Evolutionary conservation across 306 rosid species (phyloP), one percentile per base, ranked within the genome.

Genomic region (Neltuma alba): DNA sequence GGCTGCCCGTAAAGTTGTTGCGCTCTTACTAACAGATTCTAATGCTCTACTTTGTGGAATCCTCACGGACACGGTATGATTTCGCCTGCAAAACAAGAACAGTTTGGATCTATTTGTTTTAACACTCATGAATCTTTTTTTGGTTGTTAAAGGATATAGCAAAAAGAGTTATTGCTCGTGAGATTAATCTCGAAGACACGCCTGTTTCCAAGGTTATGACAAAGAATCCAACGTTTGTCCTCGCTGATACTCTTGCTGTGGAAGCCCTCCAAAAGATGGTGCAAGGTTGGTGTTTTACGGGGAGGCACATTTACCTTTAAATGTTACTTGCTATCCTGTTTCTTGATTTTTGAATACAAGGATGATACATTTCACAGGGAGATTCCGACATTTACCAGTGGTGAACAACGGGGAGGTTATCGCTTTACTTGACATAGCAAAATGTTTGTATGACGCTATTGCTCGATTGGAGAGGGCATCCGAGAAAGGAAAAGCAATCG

Each of bases 231-330:
- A 69, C 87, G 16, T 96, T 96, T 84, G 99, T 96, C 79, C 97
- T 93, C 50, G 90, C 98, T 14, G 92, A 93, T 79, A 92, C 98
- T 79, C 96, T 91, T 82, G 98, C 99, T 4, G 99, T 92, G 64
- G 99, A 96, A 88, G 99, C 99, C 25, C 99, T 96, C 71, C 99
- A 96, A 79, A 96, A 96, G 92, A 96, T 96, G 99, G 99, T 96
- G 70, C 99, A 93, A 86, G 99, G 99, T 96, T 83, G 58, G 90
- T 83, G 36, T 28, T 30, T 9, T 5, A 40, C 50, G 34, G 40
- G 41, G 70, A 70, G 31, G 67, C 54, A 72, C 42, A 23, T 55
- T 58, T 6, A 20, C 31, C 9, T 25, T 77, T 76, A 40, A 72
- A 21, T 44, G 58, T 36, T 34, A 34, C 42, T 72, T 76, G 16